Percentiles rank a stretch among this genome's conserved stretches.
These are phyloP conservation scores for Corynespora cassiicola DNA, from an alignment of 2,329 filamentous ascomycete species.

Conservation along the genomic window DNA sequence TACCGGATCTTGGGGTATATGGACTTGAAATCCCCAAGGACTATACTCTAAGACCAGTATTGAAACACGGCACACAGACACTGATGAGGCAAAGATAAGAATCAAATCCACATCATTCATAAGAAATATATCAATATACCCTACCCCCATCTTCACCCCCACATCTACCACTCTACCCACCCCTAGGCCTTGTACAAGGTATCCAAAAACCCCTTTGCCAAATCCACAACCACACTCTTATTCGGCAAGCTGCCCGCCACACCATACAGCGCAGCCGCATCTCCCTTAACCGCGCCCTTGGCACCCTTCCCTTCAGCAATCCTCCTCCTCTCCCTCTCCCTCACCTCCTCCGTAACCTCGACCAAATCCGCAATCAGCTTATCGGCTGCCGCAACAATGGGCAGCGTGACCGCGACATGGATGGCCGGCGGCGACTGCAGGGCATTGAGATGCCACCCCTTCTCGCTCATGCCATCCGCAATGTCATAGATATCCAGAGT, in stretches of 20 bases:
- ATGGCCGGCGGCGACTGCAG: constrained; percentile 91
- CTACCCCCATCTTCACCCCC: too few relatives aligned
- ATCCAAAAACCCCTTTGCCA: constrained; percentile 91
- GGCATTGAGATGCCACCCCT: constrained; percentile 95
- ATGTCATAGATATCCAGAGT: constrained; percentile 94
- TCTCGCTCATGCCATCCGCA: constrained; percentile 81
- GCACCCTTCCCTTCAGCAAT: constrained; percentile 71
- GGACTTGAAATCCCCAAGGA: too few relatives aligned
- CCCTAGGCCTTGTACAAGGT: constrained; percentile 82
- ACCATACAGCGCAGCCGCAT: constrained; percentile 89
- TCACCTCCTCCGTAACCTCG: constrained; percentile 69
- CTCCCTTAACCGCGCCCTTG: constrained; percentile 68
- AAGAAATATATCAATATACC: too few relatives aligned
- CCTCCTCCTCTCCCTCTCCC: constrained; percentile 79
- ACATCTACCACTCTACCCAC: too few relatives aligned
- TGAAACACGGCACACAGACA: too few relatives aligned
- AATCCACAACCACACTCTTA: constrained; percentile 89
- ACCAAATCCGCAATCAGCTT: constrained; percentile 74
- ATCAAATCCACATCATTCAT: too few relatives aligned
- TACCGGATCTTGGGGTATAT: too few relatives aligned
- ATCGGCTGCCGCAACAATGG: constrained; percentile 82
- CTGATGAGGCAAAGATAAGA: too few relatives aligned
- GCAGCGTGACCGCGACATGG: constrained; percentile 91
- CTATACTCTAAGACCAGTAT: too few relatives aligned
- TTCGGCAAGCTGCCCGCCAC: constrained; percentile 94